Percentiles rank a stretch among this genome's conserved stretches.
Conservation (phyloP, 2,329 filamentous ascomycete genomes). For the Botrytis pseudocinerea region DNA sequence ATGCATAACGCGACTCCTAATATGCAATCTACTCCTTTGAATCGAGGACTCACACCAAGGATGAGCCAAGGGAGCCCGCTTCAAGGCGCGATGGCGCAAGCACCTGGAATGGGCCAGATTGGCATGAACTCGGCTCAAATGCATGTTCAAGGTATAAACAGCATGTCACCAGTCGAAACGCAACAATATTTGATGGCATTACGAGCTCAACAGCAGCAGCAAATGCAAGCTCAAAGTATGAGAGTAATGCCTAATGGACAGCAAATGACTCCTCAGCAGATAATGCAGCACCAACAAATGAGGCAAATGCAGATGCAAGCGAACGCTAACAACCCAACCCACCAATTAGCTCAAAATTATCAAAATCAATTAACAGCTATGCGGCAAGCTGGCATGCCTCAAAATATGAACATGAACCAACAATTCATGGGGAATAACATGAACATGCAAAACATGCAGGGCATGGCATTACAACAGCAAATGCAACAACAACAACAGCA, state of each 20-base stretch:
- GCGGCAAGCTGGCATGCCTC: conserved; percentile 20
- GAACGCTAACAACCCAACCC: conserved; percentile 8
- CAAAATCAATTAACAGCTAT: conserved; percentile 19
- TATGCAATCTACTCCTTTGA: conserved; percentile 62
- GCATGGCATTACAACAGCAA: conserved; percentile 5
- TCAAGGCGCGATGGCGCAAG: conserved; percentile 58
- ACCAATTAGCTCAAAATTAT: conserved; percentile 16
- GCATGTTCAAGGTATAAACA: conserved; percentile 44
- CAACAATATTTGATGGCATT: conserved; percentile 34
- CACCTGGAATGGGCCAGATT: conserved; percentile 55
- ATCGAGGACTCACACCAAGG: conserved; percentile 57
- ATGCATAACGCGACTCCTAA: conserved; percentile 63
- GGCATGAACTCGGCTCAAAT: conserved; percentile 49
- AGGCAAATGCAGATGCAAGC: conserved; percentile 21
- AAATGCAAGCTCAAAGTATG: conserved; percentile 19
- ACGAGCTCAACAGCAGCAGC: conserved; percentile 30
- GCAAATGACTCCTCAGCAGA: conserved; percentile 20
- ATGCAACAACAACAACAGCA: conserved; percentile 9
- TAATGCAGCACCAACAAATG: conserved; percentile 21
- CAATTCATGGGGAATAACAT: conserved; percentile 18
- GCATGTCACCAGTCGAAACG: conserved; percentile 33
- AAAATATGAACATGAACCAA: conserved; percentile 21
- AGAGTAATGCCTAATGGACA: conserved; percentile 18
- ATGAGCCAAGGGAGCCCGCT: conserved; percentile 64
- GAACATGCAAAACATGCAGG: conserved; percentile 22